Conservation (phyloP, 176 grass and related monocot species). For the Secale cereale region DNA sequence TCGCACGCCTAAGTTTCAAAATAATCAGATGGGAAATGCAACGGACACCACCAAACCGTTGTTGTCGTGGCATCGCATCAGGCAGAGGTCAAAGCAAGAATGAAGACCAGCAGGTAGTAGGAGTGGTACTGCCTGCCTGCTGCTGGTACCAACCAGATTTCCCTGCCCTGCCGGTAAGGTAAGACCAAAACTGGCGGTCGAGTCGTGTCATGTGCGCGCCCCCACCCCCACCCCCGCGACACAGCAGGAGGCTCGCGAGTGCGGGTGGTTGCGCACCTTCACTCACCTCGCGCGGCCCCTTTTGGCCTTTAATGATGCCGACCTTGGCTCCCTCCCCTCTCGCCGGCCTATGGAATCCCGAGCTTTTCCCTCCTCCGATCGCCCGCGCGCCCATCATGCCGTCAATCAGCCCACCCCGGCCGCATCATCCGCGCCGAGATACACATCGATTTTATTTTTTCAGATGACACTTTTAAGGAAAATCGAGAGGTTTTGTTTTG, state of each 20-base stretch:
- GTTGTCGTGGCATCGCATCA: neutral
- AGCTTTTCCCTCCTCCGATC: constrained; percentile 5
- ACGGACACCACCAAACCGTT: neutral
- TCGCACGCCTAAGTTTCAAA: neutral
- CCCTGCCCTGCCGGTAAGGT: neutral
- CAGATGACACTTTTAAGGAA: too few relatives aligned
- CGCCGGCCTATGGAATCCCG: constrained; percentile 17
- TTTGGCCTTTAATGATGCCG: constrained; percentile 32
- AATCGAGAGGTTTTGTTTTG: neutral
- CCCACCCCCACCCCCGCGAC: neutral
- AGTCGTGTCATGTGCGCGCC: constrained; percentile 29
- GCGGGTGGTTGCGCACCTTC: constrained; percentile 42
- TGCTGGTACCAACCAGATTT: constrained; percentile 13
- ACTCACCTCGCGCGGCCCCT: neutral
- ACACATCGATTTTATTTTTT: too few relatives aligned
- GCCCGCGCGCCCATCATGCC: constrained; percentile 14
- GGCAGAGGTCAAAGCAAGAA: neutral
- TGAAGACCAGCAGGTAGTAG: neutral
- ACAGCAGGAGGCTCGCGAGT: neutral
- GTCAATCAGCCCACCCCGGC: constrained; percentile 2
- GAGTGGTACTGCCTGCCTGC: too few relatives aligned
- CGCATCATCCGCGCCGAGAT: neutral
- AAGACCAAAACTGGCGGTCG: neutral
- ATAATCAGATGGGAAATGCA: too few relatives aligned
- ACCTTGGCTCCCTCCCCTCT: neutral